Conservation (phyloP, 75 land plant species). For the Adiantum capillusveneris region DNA sequence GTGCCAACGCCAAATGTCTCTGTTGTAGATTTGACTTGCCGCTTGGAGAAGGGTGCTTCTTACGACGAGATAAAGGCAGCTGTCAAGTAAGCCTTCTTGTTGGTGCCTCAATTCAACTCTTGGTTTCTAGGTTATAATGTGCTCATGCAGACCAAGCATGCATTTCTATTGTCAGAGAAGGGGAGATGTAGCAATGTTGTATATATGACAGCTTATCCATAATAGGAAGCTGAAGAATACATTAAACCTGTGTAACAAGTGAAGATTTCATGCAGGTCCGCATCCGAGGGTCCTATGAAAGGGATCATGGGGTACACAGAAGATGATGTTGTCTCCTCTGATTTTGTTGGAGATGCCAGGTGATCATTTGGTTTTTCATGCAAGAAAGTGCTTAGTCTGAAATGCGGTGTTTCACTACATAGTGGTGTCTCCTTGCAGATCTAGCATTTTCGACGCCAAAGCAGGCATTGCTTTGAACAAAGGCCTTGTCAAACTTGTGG, state of each 20-base stretch:
- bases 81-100: constrained; percentile 16
- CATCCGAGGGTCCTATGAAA: constrained; percentile 19
- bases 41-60: constrained; percentile 21
- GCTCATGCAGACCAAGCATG: no score
- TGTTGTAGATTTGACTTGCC: constrained; percentile 30
- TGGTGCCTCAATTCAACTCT: no score
- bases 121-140: no score
- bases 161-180: no score
- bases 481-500: constrained; percentile 73
- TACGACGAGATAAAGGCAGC: constrained; percentile 30
- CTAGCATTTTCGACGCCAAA: constrained; percentile 91
- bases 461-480: constrained; percentile 75
- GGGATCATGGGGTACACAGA: constrained; percentile 38
- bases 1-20: constrained; percentile 31
- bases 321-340: constrained; percentile 33
- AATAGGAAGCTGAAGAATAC: no score
- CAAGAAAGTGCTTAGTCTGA: neutral
- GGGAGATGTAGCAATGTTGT: no score
- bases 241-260: no score
- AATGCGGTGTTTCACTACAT: neutral
- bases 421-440: constrained; percentile 24
- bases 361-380: neutral
- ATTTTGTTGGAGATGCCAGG: constrained; percentile 25
- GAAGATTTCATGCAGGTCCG: constrained; percentile 14
- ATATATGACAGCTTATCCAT: no score